phyloP scores from a whole-genome alignment of 257 asterid genomes.

The Plantago elongata region DNA sequence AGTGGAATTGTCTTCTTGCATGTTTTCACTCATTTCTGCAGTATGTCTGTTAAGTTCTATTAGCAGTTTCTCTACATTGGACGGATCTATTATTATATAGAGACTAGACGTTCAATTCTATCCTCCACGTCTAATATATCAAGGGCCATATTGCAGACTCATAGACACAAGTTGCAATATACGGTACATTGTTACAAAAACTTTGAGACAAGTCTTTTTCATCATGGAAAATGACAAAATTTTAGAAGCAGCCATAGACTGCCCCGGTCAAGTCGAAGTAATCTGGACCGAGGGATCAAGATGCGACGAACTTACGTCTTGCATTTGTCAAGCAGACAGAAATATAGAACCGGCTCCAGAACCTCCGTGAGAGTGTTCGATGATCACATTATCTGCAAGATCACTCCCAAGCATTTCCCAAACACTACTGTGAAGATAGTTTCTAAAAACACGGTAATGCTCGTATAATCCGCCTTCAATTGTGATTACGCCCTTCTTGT shows the following conservation, averaged over 20 bases:
- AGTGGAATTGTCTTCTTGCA: constrained; percentile 24
- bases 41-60: constrained; percentile 17
- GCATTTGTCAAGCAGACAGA: constrained; percentile 60
- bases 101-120: constrained; percentile 8
- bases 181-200: background rate
- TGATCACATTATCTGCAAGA: constrained; percentile 52
- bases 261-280: background rate
- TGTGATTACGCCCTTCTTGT: constrained; percentile 49
- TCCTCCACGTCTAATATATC: constrained; percentile 17
- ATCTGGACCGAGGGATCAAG: background rate
- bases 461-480: constrained; percentile 72
- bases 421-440: constrained; percentile 71
- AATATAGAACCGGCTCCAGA: constrained; percentile 74
- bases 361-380: constrained; percentile 75
- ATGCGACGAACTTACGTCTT: constrained; percentile 23
- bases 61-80: constrained; percentile 20
- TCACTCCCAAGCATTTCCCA: constrained; percentile 83
- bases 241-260: background rate
- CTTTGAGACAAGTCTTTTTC: background rate
- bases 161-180: constrained; percentile 3
- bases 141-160: constrained; percentile 6
- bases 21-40: background rate
- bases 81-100: constrained; percentile 18
- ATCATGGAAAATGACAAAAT: background rate
- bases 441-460: constrained; percentile 62